These are phyloP conservation scores for Colletotrichum truncatum DNA, from an alignment of 2,329 filamentous ascomycete genomes.

Conservation along the genomic window DNA sequence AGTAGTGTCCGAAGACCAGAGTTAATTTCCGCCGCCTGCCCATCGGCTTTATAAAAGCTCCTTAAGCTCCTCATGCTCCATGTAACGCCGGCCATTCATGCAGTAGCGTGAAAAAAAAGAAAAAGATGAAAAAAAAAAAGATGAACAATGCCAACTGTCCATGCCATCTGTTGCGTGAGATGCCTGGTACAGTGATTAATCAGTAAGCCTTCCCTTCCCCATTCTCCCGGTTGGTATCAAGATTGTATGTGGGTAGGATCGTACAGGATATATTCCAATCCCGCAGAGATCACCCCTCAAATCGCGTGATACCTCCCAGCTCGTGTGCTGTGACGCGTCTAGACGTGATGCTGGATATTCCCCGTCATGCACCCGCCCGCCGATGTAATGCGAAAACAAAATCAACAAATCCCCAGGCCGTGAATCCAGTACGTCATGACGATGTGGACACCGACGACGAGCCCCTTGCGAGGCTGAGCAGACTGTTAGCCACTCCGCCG, in stretches of 20 bases:
- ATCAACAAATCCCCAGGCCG: neutral
- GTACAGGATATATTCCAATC: neutral
- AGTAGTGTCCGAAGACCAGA: neutral
- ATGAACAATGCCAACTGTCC: neutral
- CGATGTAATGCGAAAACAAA: neutral
- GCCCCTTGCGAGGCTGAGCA: slow-evolving; percentile 55
- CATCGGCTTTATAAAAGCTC: neutral
- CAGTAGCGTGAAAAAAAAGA: neutral
- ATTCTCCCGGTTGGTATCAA: neutral
- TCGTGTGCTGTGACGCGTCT: neutral
- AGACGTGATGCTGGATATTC: neutral
- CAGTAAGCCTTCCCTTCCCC: slow-evolving; percentile 1
- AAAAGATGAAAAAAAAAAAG: too few relatives aligned
- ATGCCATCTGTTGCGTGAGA: neutral
- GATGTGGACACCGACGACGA: slow-evolving; percentile 20
- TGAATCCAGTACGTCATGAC: neutral
- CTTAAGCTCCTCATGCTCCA: neutral
- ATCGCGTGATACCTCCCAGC: neutral
- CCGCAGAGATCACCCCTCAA: neutral
- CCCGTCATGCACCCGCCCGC: neutral
- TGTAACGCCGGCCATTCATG: slow-evolving; percentile 21
- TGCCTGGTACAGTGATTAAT: neutral
- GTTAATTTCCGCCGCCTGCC: neutral
- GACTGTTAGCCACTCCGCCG: slow-evolving; percentile 60
- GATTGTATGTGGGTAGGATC: neutral